Base-by-base conservation (phyloP, 2,329 filamentous ascomycete species). In the Dactylellina sp. region DNA sequence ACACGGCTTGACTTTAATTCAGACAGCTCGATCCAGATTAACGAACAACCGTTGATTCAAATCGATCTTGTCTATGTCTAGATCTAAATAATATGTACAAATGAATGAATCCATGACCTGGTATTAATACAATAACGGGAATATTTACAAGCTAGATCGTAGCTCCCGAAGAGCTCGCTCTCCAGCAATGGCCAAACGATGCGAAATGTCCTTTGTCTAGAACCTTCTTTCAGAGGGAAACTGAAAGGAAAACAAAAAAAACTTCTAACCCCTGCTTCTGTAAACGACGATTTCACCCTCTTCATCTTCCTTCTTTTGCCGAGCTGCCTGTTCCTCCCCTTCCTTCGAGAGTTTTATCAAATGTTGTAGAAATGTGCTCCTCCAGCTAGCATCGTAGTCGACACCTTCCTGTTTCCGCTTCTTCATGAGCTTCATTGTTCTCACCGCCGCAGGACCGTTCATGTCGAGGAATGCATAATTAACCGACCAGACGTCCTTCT, bases 391-490 rank as follows among this genome's bases (percentile, higher is more conserved):
- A 46, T 74, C 70, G 20, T 22, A 74, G 1, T 74, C 70, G n/a
- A 74, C 57, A 20, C 70, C 70, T 18, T 74, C 70, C 40, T 52
- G 24, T 47, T 74, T 74, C 22, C 70, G 61, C 44, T 61, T 74
- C 25, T 56, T 60, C 47, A 74, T 74, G n/a, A 40, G 46, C 9
- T 12, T 7, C 5, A 74, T 9, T n/a, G 70, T 74, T 28, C 62
- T 66, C 2, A 32, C 22, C 2, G 70, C 70, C 14, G 70, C 47
- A n/a, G 32, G 40, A 6, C n/a, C 24, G 9, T 66, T 35, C 70
- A 74, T 66, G n/a, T 74, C 61, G 20, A 74, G 44, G 49, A 74
- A 74, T 2, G 70, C 70, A 28, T 74, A 74, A 28, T 66, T 74
- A 40, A 74, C 47, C 7, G 60, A 22, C 70, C 70, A 74, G 25